phyloP scores from a whole-genome alignment of 495 filamentous ascomycete genomes.

The Parachaetomium inaequale region DNA sequence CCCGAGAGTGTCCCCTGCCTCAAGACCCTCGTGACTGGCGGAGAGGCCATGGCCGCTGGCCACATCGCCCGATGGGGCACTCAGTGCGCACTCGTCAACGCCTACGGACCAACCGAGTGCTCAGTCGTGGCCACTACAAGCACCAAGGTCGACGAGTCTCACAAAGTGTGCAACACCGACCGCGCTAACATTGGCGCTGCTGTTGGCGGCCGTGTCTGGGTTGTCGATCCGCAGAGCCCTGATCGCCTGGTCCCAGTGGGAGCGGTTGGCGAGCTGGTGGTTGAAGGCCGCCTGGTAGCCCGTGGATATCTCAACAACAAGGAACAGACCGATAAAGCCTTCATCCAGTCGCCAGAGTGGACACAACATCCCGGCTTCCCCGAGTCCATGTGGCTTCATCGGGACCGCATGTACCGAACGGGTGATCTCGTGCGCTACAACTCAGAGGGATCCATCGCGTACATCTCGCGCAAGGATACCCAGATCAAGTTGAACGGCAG shows the following conservation, averaged over 20 bases:
- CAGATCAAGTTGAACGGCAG: conserved; percentile 43
- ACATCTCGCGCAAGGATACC: conserved; percentile 37
- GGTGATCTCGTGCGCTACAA: conserved; percentile 55
- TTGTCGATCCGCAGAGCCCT: conserved; percentile 51
- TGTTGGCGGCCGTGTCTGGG: conserved; percentile 46
- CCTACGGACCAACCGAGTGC: conserved; percentile 55
- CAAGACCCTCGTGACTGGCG: conserved; percentile 26
- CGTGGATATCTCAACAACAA: conserved; percentile 44
- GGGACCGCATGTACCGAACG: conserved; percentile 42
- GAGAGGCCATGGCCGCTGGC: conserved; percentile 26
- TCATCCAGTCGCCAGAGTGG: conserved; percentile 30
- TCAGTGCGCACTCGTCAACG: conserved; percentile 43
- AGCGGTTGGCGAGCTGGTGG: conserved; percentile 41
- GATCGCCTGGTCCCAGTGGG: conserved; percentile 50
- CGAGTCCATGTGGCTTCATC: conserved; percentile 1
- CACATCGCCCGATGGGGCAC: conserved; percentile 32
- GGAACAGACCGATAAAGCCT: conserved; percentile 35
- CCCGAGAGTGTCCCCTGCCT: conserved; percentile 20
- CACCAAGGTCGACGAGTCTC: conserved; percentile 24
- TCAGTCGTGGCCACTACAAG: conserved; percentile 34
- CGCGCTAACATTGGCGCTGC: conserved; percentile 46
- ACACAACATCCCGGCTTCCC: conserved; percentile 42
- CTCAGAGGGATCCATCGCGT: conserved; percentile 31
- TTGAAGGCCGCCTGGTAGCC: conserved; percentile 42
- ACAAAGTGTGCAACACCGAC: conserved; percentile 23